Percentiles rank a stretch among this genome's conserved stretches.
These are phyloP conservation scores for Fraxinus nigra DNA, from an alignment of 305 asterid genomes.

Conservation along the genomic window DNA sequence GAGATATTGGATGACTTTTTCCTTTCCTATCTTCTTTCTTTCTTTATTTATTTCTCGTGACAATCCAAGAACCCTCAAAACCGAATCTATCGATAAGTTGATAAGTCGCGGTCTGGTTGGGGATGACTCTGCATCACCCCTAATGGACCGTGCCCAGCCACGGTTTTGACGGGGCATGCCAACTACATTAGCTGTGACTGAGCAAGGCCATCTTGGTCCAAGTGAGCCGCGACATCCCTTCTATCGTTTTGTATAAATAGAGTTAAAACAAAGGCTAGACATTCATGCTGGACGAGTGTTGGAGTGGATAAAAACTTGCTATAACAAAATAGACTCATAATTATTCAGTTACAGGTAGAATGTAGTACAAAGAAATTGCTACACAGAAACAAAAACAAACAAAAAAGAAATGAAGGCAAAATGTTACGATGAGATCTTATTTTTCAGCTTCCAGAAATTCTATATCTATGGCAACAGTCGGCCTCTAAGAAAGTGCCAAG, in stretches of 20 bases:
- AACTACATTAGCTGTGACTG: not conserved
- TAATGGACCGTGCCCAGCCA: too few relatives aligned
- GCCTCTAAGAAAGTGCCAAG: conserved; percentile 30
- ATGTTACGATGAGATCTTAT: not conserved
- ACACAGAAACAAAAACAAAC: not conserved
- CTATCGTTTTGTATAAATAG: not conserved
- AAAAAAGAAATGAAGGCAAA: not conserved
- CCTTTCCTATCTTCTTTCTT: not conserved
- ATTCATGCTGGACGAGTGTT: not conserved
- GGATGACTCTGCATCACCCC: too few relatives aligned
- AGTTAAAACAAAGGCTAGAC: not conserved
- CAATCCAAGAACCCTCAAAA: not conserved
- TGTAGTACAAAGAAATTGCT: not conserved
- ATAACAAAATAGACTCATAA: not conserved
- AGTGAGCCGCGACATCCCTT: not conserved
- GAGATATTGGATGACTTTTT: not conserved
- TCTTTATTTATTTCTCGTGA: too few relatives aligned
- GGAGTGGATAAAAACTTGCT: not conserved
- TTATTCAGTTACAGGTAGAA: not conserved
- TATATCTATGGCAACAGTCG: not conserved
- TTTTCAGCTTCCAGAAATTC: not conserved
- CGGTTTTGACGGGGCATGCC: too few relatives aligned
- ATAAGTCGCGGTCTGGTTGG: too few relatives aligned
- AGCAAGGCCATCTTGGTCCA: not conserved
- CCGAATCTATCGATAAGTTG: too few relatives aligned